Base-by-base conservation (phyloP, 2,329 filamentous ascomycete species). In the Chrysosporium queenslandicum region DNA sequence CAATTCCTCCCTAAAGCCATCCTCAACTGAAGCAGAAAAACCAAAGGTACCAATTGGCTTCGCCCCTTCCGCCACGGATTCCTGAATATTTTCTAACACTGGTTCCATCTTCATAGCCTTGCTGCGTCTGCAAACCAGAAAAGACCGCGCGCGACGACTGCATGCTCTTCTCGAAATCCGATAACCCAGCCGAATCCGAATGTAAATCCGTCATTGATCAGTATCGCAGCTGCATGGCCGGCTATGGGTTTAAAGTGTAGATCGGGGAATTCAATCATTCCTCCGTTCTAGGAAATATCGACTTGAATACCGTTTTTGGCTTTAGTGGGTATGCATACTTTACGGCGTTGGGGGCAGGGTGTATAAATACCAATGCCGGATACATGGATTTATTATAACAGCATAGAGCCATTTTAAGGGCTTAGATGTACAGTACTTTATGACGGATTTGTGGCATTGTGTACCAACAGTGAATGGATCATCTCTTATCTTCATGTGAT, bases 111-210 rank as follows among this genome's bases (percentile, higher is more conserved):
- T 9, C 25, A 30, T 50, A 96, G 88, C 91, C 91, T 40, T 97
- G 92, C 79, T 97, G 92, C 68, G 92, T 97, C 27, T 98, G 92
- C 81, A 96, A 90, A 67, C 82, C 92, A 41, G 89, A 98, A 71
- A 98, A 98, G 71, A 77, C 87, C 36, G 79, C 79, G 61, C 87
- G 92, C 58, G 92, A 98, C 74, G 90, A 98, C 72, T 98, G 92
- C 77, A 97, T 98, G 91, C 86, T 98, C 53, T 96, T 97, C 75
- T 94, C 88, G 52, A 89, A 81, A 57, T 78, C 86, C 56, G 78
- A 83, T 64, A 85, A 96, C 66, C 87, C 92, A 36, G 59, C 64
- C 9, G 80, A 87, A 62, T 78, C 81, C 64, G 89, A 94, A 63
- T 98, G 92, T 77, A 79, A 83, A 69, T 79, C 83, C 47, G 78